These are phyloP conservation scores for Acidomyces sp. DNA, from an alignment of 495 filamentous ascomycete species.

Conservation along the genomic window DNA sequence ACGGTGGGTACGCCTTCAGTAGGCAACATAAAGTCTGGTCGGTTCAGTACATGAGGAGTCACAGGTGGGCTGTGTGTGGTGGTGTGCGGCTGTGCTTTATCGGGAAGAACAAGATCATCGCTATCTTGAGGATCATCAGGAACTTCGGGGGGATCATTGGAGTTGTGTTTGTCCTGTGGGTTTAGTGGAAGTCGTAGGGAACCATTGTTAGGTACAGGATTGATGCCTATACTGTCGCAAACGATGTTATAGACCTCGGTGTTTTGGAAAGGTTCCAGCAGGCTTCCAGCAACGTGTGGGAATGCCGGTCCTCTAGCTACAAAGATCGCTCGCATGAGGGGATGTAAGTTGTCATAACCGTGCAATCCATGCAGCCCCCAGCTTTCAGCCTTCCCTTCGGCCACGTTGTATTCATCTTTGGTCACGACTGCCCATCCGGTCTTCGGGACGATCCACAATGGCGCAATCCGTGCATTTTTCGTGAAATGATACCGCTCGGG, in stretches of 20 bases:
- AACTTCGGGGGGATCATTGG: neutral
- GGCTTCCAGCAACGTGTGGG: conserved; percentile 67
- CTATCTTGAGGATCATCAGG: conserved; percentile 3
- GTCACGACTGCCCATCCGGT: conserved; percentile 81
- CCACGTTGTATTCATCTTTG: conserved; percentile 60
- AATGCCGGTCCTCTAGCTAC: conserved; percentile 80
- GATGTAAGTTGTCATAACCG: conserved; percentile 81
- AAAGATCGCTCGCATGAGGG: conserved; percentile 87
- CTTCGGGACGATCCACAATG: conserved; percentile 83
- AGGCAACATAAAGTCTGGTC: conserved; percentile 6
- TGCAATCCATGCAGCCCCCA: conserved; percentile 74
- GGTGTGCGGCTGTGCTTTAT: conserved; percentile 1
- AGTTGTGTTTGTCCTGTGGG: conserved; percentile 49
- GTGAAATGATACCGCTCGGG: conserved; percentile 79
- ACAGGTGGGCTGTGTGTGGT: conserved; percentile 1
- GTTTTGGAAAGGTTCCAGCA: conserved; percentile 78
- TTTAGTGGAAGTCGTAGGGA: conserved; percentile 67
- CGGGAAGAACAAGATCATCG: neutral
- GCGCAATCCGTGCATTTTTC: conserved; percentile 74
- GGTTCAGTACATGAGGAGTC: conserved; percentile 1
- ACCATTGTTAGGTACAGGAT: conserved; percentile 66
- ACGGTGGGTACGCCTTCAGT: conserved; percentile 1
- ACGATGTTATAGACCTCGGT: conserved; percentile 90
- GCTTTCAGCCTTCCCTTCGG: conserved; percentile 41
- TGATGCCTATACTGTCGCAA: conserved; percentile 66